These are phyloP conservation scores for Coemansia sp. DNA, from an alignment of 192 early-diverging fungal species.

Conservation along the genomic window DNA sequence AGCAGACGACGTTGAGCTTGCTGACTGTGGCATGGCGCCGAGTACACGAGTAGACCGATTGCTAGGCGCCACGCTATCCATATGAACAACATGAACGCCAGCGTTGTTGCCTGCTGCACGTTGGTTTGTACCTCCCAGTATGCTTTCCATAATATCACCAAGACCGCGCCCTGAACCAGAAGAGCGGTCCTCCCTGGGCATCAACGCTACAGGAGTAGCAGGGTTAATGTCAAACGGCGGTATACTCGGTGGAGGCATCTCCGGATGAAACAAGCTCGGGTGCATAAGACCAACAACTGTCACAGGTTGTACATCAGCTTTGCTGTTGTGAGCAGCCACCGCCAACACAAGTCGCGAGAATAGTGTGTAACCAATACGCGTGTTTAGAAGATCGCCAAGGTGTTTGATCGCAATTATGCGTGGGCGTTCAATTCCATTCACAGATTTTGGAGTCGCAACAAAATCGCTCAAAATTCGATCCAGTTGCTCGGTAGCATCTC, in stretches of 20 bases:
- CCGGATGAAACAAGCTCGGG: conserved; percentile 47
- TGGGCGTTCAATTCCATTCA: conserved; percentile 17
- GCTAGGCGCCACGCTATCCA: conserved; percentile 13
- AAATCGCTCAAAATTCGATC: conserved; percentile 32
- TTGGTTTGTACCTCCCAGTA: conserved; percentile 21
- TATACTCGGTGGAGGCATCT: conserved; percentile 41
- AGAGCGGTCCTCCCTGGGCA: conserved; percentile 26
- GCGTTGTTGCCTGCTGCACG: conserved; percentile 14
- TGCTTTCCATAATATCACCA: conserved; percentile 21
- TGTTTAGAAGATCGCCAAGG: conserved; percentile 51
- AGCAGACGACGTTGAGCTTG: not conserved
- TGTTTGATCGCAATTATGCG: conserved; percentile 46
- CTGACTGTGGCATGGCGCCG: not conserved
- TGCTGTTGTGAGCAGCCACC: conserved; percentile 20
- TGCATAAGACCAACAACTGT: conserved; percentile 46
- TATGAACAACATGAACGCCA: conserved; percentile 33
- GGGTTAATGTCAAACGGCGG: conserved; percentile 54
- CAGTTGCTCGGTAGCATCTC: conserved; percentile 33
- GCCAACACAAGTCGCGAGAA: conserved; percentile 36
- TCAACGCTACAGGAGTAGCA: conserved; percentile 35
- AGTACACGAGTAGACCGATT: not conserved
- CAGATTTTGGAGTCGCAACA: conserved; percentile 13
- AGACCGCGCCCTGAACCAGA: conserved; percentile 11
- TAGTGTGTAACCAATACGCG: conserved; percentile 50
- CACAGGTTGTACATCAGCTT: conserved; percentile 9